Conservation (phyloP, 768 basidiomycete species). For the Lentinula sp. region DNA sequence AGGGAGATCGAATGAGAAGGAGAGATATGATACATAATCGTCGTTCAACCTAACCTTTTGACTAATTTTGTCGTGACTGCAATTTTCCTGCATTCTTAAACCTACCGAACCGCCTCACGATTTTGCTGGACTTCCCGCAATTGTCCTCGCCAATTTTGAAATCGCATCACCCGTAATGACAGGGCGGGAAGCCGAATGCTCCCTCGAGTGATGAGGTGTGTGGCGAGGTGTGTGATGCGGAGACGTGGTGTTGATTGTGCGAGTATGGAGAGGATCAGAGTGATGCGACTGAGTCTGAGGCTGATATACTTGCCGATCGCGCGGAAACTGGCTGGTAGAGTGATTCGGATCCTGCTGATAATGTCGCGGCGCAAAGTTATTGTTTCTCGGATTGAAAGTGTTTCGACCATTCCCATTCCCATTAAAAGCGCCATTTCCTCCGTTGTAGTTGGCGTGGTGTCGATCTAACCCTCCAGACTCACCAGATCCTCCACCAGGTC, state of each 20-base stretch:
- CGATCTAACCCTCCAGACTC: background rate
- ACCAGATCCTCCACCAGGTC: background rate
- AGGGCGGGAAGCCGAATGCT: constrained; percentile 59
- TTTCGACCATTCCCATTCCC: background rate
- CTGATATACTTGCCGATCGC: background rate
- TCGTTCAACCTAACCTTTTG: background rate
- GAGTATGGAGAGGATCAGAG: constrained; percentile 21
- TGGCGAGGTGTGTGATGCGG: constrained; percentile 36
- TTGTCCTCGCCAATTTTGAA: constrained; percentile 56
- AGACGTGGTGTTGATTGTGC: constrained; percentile 23
- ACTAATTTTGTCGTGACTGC: background rate
- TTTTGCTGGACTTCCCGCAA: constrained; percentile 23
- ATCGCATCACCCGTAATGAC: constrained; percentile 70
- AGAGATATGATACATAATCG: background rate
- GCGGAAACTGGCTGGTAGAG: background rate
- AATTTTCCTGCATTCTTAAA: background rate
- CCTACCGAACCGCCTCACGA: background rate
- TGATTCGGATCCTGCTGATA: background rate
- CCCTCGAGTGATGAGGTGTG: constrained; percentile 39
- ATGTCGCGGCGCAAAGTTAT: background rate
- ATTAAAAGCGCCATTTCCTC: background rate
- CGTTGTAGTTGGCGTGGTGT: background rate
- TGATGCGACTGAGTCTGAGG: constrained; percentile 21
- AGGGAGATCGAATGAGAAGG: background rate
- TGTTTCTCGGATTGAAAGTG: background rate